Evolutionary conservation across 345 rosid species (phyloP).

Genomic region (Aquilaria sinensis): DNA sequence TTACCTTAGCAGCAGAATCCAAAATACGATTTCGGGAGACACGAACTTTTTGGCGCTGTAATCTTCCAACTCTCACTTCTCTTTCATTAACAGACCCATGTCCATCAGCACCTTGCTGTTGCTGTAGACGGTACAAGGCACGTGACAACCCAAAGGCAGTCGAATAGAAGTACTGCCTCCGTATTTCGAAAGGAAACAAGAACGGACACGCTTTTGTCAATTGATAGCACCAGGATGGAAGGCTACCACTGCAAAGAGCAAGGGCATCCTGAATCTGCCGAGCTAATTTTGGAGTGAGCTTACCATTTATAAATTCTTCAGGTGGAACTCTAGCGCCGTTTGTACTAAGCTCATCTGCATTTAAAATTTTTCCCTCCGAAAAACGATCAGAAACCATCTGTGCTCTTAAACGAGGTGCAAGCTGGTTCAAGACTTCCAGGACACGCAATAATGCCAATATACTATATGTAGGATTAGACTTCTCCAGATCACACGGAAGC

Average conservation of each 20-base stretch:
- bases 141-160: constrained; percentile 99
- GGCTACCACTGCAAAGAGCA: constrained; percentile 97
- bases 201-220: constrained; percentile 96
- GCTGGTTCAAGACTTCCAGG: constrained; percentile 90
- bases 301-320: constrained; percentile 80
- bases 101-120: constrained; percentile 99
- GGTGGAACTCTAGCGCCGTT: constrained; percentile 50
- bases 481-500: constrained; percentile 93
- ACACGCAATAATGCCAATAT: constrained; percentile 83
- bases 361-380: constrained; percentile 59
- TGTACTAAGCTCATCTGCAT: constrained; percentile 47
- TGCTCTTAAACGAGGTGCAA: constrained; percentile 77
- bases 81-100: constrained; percentile 76
- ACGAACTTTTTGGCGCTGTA: constrained; percentile 99
- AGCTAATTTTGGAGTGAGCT: constrained; percentile 97
- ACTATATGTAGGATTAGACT: constrained; percentile 83
- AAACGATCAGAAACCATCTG: constrained; percentile 53
- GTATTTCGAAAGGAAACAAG: constrained; percentile 95
- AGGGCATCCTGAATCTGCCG: constrained; percentile 98
- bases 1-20: constrained; percentile 98
- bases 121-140: constrained; percentile 94
- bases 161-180: constrained; percentile 92
- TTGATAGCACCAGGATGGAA: constrained; percentile 97
- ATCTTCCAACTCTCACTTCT: constrained; percentile 90
- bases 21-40: constrained; percentile 93